Base-by-base conservation (phyloP, 2,329 filamentous ascomycete species). In the Claviceps quebecensis region DNA sequence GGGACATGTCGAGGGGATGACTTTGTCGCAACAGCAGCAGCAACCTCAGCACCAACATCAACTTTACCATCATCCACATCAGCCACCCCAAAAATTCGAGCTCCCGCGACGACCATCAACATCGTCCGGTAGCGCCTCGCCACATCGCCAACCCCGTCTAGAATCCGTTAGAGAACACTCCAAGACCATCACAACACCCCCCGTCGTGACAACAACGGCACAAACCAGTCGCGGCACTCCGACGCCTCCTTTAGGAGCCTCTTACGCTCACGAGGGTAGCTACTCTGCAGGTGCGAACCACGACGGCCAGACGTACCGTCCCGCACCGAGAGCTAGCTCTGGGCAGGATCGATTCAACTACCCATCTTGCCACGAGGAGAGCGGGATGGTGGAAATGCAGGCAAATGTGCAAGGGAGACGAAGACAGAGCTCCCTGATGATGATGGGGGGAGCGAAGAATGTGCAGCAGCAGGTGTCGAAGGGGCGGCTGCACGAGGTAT, bases 371-470 rank as follows among this genome's bases (percentile, higher is more conserved):
- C 56, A 52, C 16, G 60, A 62, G 17, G 57, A 63, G 4, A 43
- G 58, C n/a, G 55, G 56, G 38, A 41, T 23, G 16, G 51, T 48
- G 45, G 22, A 47, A 49, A 39, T 58, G 50, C 50, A 75, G 47
- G 70, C 70, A 13, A 50, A 37, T 19, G 38, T 39, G 23, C 50
- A 29, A 29, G 51, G 59, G 58, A 54, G 76, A 69, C 71, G 78
- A 47, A 73, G 80, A 48, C 80, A 84, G 64, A 84, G 81, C 58
- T 69, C 72, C 45, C 78, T 83, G 78, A 81, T 54, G 70, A 75
- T 45, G 44, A 34, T 45, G 60, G 69, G 74, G 53, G 68, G 68
- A 19, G 68, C 74, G 56, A 62, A 66, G 48, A 69, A 71, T 26
- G 63, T 77, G 36, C 74, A 69, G 50, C 69, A 72, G 19, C 75